Evolutionary conservation across 805 yeast genomes (phyloP).

Genomic region (Isabelozyma gotoi): DNA sequence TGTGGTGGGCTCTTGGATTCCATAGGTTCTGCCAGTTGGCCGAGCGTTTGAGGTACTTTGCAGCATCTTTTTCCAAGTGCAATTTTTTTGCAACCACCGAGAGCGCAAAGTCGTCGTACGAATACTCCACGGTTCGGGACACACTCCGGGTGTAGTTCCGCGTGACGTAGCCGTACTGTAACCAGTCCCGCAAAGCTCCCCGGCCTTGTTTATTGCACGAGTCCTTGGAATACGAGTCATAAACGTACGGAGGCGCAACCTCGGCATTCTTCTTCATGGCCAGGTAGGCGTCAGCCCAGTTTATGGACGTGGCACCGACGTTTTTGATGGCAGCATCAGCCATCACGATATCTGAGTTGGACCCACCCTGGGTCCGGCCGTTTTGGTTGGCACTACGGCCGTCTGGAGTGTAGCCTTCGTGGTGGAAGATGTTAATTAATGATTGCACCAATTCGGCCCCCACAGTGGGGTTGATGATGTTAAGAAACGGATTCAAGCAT

Average conservation of each 20-base stretch:
- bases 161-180: conserved; percentile 27
- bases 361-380: conserved; percentile 38
- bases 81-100: conserved; percentile 31
- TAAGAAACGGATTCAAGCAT: conserved; percentile 28
- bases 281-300: conserved; percentile 29
- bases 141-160: conserved; percentile 29
- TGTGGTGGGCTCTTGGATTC: conserved; percentile 24
- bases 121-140: conserved; percentile 36
- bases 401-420: conserved; percentile 37
- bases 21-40: conserved; percentile 36
- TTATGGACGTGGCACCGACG: conserved; percentile 13
- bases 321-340: conserved; percentile 35
- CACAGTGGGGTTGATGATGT: conserved; percentile 23
- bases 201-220: conserved; percentile 31
- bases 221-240: conserved; percentile 25
- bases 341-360: conserved; percentile 33
- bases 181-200: conserved; percentile 36
- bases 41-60: conserved; percentile 28
- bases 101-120: conserved; percentile 34
- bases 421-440: conserved; percentile 25
- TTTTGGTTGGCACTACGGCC: conserved; percentile 35
- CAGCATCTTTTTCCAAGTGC: conserved; percentile 15
- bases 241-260: conserved; percentile 25
- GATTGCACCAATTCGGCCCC: conserved; percentile 27
- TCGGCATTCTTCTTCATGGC: conserved; percentile 38